Conservation (phyloP, 352 stramenopile genomes). For the Paralagenidium karlingii region DNA sequence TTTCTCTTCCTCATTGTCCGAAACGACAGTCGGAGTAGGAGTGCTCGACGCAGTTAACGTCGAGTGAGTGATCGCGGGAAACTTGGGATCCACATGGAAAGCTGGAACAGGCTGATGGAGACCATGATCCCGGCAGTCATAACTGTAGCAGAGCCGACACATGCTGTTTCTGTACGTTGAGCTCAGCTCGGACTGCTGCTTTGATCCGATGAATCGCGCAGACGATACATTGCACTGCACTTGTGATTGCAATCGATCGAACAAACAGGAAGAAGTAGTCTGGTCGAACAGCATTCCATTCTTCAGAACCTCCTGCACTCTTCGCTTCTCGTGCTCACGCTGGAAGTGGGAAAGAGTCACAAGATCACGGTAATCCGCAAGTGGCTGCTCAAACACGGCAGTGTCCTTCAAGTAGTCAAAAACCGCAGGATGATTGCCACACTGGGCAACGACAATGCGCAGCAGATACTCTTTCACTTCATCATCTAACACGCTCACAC, state of each 20-base stretch:
- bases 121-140: constrained; percentile 66
- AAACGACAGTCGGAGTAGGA: too few relatives aligned
- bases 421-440: constrained; percentile 17
- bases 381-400: constrained; percentile 33
- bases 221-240: background rate
- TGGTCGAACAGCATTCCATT: background rate
- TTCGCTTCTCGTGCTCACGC: background rate
- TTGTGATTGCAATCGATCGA: background rate
- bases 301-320: background rate
- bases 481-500: constrained; percentile 33
- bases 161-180: constrained; percentile 41
- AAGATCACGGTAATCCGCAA: constrained; percentile 41
- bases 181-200: too few relatives aligned
- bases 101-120: constrained; percentile 26
- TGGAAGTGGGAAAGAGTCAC: too few relatives aligned
- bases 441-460: constrained; percentile 30
- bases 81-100: constrained; percentile 34
- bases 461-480: constrained; percentile 55
- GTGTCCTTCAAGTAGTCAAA: constrained; percentile 34
- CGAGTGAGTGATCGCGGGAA: too few relatives aligned
- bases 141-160: constrained; percentile 59
- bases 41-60: too few relatives aligned
- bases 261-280: background rate
- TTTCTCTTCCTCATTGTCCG: background rate
- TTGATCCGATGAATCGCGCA: too few relatives aligned